Conservation (phyloP, 345 rosid species). For the Psidium guajava region DNA sequence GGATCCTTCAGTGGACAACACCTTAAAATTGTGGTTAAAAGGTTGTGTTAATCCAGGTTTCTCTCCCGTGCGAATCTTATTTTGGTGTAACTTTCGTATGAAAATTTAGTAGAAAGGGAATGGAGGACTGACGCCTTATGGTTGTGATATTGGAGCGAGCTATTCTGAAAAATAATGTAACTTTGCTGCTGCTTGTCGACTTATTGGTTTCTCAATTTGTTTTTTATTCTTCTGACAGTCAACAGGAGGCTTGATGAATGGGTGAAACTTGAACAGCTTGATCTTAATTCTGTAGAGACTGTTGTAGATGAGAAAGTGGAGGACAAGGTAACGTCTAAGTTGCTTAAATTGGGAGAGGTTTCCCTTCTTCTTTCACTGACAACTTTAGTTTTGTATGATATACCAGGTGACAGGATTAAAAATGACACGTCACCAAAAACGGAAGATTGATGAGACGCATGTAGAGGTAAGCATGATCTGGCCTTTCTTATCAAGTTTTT, state of each 20-base stretch:
- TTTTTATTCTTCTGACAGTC: conserved; percentile 28
- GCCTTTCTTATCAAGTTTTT: not conserved
- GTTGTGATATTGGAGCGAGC: not conserved
- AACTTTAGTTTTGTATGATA: not conserved
- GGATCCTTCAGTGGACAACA: not conserved
- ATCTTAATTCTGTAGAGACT: conserved; percentile 82
- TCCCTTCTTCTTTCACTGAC: not conserved
- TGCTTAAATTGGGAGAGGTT: not conserved
- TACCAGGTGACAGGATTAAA: conserved; percentile 83
- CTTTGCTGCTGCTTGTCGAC: not conserved
- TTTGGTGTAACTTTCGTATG: not conserved
- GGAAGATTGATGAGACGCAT: conserved; percentile 96
- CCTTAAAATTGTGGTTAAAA: not conserved
- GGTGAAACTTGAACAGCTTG: conserved; percentile 90
- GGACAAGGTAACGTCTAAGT: conserved; percentile 54
- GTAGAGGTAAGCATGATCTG: conserved; percentile 45
- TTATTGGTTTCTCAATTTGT: not conserved
- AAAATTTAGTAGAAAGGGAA: not conserved
- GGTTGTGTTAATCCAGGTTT: not conserved
- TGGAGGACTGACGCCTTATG: not conserved
- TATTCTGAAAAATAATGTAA: not conserved
- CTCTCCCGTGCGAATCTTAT: not conserved
- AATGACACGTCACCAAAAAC: conserved; percentile 97
- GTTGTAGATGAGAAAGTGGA: conserved; percentile 96
- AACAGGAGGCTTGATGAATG: conserved; percentile 98